phyloP scores from a whole-genome alignment of 2,329 filamentous ascomycete species.

The Seiridium unicorne region DNA sequence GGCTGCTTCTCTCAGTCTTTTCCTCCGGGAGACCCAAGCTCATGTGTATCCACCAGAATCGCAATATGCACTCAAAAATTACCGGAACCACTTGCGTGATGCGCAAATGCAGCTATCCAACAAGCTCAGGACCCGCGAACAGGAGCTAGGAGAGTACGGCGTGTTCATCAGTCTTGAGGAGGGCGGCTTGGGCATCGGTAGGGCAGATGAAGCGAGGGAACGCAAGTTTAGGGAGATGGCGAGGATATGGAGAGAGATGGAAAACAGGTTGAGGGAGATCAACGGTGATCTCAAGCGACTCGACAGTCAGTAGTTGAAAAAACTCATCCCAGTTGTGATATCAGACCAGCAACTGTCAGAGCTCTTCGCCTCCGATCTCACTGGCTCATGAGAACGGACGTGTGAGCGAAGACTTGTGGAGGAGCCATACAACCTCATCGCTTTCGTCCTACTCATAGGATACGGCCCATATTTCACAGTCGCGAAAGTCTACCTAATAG shows the following conservation, averaged over 20 bases:
- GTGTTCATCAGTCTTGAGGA: constrained; percentile 29
- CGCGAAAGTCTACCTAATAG: no score
- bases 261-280: constrained; percentile 47
- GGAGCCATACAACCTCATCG: no score
- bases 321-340: no score
- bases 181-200: constrained; percentile 8
- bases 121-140: constrained; percentile 36
- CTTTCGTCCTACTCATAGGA: no score
- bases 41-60: constrained; percentile 42
- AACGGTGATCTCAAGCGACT: constrained; percentile 41
- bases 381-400: background rate
- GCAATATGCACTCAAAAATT: constrained; percentile 39
- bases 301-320: constrained; percentile 2
- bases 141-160: constrained; percentile 49
- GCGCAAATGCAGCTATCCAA: constrained; percentile 45
- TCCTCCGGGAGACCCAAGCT: constrained; percentile 28
- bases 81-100: constrained; percentile 47
- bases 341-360: no score
- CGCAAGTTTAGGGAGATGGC: constrained; percentile 53
- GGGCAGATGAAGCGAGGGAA: constrained; percentile 36
- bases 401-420: background rate
- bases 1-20: constrained; percentile 33
- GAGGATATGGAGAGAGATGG: constrained; percentile 48
- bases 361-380: background rate
- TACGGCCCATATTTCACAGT: no score